Conservation (phyloP, 2,329 filamentous ascomycete genomes). For the Fonsecaea multimorphosa region DNA sequence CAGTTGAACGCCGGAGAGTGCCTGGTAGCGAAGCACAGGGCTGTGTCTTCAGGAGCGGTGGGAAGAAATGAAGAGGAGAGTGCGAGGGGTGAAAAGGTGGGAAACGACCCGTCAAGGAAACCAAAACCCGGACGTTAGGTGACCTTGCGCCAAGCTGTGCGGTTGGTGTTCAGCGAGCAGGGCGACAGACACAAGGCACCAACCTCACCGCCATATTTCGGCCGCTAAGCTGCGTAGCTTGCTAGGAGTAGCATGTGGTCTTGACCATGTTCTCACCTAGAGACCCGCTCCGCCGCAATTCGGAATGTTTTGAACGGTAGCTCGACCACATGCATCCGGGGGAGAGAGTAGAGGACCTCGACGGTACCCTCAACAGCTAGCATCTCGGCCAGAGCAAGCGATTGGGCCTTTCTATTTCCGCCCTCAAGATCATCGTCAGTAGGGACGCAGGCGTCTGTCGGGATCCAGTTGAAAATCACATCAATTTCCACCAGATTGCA, state of each 20-base stretch:
- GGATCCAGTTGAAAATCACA: background rate
- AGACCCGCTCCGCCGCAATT: background rate
- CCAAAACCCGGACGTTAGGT: too few species aligned
- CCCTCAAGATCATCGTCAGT: background rate
- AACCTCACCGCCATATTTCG: background rate
- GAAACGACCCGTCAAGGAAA: background rate
- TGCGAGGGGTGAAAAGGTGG: background rate
- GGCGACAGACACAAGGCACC: background rate
- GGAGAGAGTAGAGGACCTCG: background rate
- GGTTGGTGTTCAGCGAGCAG: too few species aligned
- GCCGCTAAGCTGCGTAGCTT: background rate
- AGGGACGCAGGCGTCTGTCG: background rate
- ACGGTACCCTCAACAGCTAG: background rate
- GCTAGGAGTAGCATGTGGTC: background rate
- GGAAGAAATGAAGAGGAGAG: background rate
- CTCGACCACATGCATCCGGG: background rate
- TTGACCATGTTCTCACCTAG: background rate
- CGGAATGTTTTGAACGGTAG: background rate
- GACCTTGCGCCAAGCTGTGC: too few species aligned
- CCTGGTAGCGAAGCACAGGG: background rate
- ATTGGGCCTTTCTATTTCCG: background rate
- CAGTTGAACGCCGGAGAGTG: background rate
- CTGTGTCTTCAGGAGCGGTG: background rate
- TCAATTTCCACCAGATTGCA: background rate
- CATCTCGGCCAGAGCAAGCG: background rate